Evolutionary conservation across 192 early-diverging fungal species (phyloP).

Genomic region (Allomyces macrogynus): DNA sequence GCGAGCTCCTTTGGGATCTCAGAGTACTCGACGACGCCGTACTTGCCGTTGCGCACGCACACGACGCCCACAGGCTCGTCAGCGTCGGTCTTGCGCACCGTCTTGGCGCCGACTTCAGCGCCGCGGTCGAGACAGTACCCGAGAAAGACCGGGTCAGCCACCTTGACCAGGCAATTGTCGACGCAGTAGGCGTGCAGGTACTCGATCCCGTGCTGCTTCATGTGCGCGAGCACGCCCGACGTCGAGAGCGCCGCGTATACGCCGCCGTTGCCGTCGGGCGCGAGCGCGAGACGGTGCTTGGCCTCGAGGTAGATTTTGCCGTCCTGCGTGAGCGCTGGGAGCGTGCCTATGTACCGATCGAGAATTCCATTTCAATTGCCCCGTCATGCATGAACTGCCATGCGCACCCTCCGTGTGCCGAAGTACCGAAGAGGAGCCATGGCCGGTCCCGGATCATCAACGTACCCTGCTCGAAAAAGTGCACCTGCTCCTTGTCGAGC

Average conservation of each 20-base stretch:
- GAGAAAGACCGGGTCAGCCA: constrained; percentile 89
- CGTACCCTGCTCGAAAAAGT: constrained; percentile 87
- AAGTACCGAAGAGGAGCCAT: constrained; percentile 14
- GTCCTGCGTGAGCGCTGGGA: constrained; percentile 76
- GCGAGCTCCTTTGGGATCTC: constrained; percentile 69
- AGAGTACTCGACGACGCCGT: constrained; percentile 87
- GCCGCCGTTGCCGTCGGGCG: constrained; percentile 80
- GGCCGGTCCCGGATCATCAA: constrained; percentile 7
- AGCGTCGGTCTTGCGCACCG: constrained; percentile 68
- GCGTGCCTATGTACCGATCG: constrained; percentile 26
- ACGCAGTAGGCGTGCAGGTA: constrained; percentile 92
- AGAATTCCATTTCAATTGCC: too few species aligned
- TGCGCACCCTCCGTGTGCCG: too few species aligned
- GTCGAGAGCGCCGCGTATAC: constrained; percentile 80
- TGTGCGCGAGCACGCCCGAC: constrained; percentile 59
- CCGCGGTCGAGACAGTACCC: constrained; percentile 76
- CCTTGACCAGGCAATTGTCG: constrained; percentile 91
- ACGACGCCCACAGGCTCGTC: constrained; percentile 93
- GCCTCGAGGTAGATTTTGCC: constrained; percentile 83
- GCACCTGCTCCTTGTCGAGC: constrained; percentile 56
- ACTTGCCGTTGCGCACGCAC: constrained; percentile 61
- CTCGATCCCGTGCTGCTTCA: constrained; percentile 61
- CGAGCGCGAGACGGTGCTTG: constrained; percentile 52
- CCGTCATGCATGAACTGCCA: too few species aligned
- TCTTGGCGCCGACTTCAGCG: constrained; percentile 87